phyloP scores from a whole-genome alignment of 768 basidiomycete genomes.

The Lactifluus hygrophoroides region DNA sequence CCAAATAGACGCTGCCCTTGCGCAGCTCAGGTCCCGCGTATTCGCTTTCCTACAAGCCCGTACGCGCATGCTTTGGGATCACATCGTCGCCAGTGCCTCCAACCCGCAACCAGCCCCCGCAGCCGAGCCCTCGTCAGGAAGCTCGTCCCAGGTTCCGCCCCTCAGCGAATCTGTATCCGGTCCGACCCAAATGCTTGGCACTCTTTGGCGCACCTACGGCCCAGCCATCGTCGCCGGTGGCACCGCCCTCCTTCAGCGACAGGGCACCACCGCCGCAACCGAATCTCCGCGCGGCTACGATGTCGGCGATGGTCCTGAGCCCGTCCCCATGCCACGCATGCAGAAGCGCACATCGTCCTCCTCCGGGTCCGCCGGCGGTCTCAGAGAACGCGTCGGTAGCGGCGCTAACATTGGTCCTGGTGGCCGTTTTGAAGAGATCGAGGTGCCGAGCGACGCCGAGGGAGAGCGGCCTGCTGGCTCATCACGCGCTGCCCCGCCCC shows the following conservation, averaged over 20 bases:
- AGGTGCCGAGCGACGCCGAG: constrained; percentile 63
- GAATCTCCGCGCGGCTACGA: constrained; percentile 11
- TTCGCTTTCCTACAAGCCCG: constrained; percentile 61
- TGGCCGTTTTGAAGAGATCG: constrained; percentile 58
- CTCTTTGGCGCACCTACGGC: constrained; percentile 74
- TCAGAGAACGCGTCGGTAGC: constrained; percentile 14
- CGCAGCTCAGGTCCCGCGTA: constrained; percentile 47
- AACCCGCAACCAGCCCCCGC: constrained; percentile 30
- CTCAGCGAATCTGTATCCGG: constrained; percentile 49
- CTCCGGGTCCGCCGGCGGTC: constrained; percentile 17
- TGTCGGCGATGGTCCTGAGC: constrained; percentile 3
- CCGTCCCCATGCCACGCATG: constrained; percentile 33
- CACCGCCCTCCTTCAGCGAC: constrained; percentile 50
- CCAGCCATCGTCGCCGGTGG: constrained; percentile 63
- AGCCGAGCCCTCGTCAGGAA: constrained; percentile 19
- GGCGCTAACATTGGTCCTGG: constrained; percentile 16
- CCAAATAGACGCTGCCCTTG: constrained; percentile 77
- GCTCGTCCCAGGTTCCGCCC: constrained; percentile 35
- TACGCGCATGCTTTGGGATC: constrained; percentile 57
- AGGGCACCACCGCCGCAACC: constrained; percentile 26
- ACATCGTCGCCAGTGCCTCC: constrained; percentile 41
- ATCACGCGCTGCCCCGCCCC: not conserved
- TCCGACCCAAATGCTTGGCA: constrained; percentile 54
- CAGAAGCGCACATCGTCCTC: constrained; percentile 36
- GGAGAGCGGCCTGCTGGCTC: constrained; percentile 31